Evolutionary conservation across 1,139 yeast species (phyloP), one percentile per base, ranked within the genome.

Genomic region (Pichia sp.): DNA sequence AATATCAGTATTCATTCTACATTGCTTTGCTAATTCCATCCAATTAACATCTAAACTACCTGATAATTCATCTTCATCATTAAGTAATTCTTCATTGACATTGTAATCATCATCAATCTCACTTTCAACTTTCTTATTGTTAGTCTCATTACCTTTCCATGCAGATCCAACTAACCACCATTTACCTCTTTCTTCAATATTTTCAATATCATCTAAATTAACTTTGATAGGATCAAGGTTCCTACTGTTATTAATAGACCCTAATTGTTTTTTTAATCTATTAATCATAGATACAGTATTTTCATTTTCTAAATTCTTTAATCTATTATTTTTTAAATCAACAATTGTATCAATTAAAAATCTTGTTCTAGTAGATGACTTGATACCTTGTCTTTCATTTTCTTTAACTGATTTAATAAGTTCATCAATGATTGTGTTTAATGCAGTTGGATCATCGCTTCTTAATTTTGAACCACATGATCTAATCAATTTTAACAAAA

Each of bases 91-190:
- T 10, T 42, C 44, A 40, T 68, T 43, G 15, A 31, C 33, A 8
- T 32, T 30, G 22, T 29, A 40, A 2, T 30, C 44, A 29, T 44
- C 3, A 33, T 35, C 14, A 6, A 3, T 21, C 2, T 30, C 42
- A 31, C 43, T 2, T 31, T 35, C 30, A 8, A 46, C 51, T 13
- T 54, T 62, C 11, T 62, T 65, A 9, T 23, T 18, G 2, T 19
- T 15, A 6, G 41, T 41, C 3, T 46, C 60, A 13, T 54, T 50
- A 1, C 89, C 89, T 55, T 78, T 84, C 96, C 97, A 91, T 0
- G 98, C 96, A 4, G 97, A 85, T 34, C 99, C 98, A 28, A 93
- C 89, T 33, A 91, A 69, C 99, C 98, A 93, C 99, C 99, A 93
- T 61, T 89, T 91, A 42, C 98, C 98, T 49, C 79, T 75, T 0